A percentile compares a stretch with the other conserved stretches of the same genome.
phyloP scores from a whole-genome alignment of 495 filamentous ascomycete genomes.

The Neurospora tetrasperma region DNA sequence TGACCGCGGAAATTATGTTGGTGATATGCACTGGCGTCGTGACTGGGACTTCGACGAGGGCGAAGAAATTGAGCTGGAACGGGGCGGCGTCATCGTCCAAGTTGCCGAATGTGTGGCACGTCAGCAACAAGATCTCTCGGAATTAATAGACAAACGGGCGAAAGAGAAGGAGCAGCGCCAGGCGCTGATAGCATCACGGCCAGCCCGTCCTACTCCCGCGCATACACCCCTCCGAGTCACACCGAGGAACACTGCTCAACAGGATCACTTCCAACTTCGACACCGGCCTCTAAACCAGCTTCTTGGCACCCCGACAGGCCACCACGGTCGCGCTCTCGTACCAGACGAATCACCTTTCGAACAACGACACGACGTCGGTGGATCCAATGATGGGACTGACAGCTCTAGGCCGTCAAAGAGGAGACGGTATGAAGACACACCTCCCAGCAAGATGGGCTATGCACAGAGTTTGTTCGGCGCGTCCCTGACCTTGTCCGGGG shows the following conservation, averaged over 20 bases:
- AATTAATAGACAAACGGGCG: conserved; percentile 55
- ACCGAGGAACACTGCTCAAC: neutral
- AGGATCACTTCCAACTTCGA: conserved; percentile 24
- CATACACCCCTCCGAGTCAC: conserved; percentile 5
- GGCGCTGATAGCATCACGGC: conserved; percentile 22
- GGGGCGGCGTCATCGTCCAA: conserved; percentile 62
- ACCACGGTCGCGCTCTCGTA: conserved; percentile 40
- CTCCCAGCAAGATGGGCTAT: conserved; percentile 39
- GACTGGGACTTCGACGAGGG: conserved; percentile 56
- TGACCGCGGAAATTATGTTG: conserved; percentile 64
- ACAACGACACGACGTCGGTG: conserved; percentile 25
- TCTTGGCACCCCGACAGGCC: conserved; percentile 38
- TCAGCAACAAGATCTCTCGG: conserved; percentile 65
- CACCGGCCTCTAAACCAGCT: conserved; percentile 36
- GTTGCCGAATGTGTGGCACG: conserved; percentile 64
- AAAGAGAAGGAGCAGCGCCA: conserved; percentile 39
- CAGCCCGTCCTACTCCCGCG: conserved; percentile 5
- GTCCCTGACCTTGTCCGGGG: conserved; percentile 32
- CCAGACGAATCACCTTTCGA: conserved; percentile 41
- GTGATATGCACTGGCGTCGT: conserved; percentile 73
- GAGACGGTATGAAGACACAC: conserved; percentile 23
- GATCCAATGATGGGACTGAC: conserved; percentile 5
- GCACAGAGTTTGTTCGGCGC: conserved; percentile 44
- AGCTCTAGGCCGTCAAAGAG: conserved; percentile 25
- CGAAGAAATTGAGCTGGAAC: conserved; percentile 73